A percentile compares a stretch with the other conserved stretches of the same genome.
phyloP scores from a whole-genome alignment of 352 stramenopile species.

The Phytophthora palmivora region DNA sequence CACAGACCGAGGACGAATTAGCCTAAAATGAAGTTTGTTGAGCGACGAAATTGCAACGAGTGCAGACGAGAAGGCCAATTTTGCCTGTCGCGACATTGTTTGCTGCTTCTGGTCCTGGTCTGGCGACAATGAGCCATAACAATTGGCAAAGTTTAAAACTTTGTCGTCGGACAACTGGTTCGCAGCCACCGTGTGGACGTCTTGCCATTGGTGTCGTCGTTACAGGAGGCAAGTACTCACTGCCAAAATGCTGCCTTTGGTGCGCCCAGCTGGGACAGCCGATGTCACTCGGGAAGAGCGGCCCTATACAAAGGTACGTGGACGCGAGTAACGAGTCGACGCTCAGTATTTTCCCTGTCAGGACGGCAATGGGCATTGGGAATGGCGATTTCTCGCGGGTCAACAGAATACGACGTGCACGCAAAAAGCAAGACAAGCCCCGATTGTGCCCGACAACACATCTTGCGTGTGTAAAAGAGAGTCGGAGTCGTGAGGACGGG shows the following conservation, averaged over 20 bases:
- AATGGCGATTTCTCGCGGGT: constrained; percentile 15
- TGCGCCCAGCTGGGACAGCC: constrained; percentile 42
- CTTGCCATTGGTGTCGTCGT: constrained; percentile 5
- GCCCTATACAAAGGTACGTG: constrained; percentile 40
- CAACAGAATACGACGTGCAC: constrained; percentile 1
- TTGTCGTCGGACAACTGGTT: constrained; percentile 7
- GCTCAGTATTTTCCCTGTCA: constrained; percentile 34
- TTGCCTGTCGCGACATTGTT: constrained; percentile 17
- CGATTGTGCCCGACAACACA: constrained; percentile 1
- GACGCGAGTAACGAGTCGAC: constrained; percentile 38
- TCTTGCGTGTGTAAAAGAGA: constrained; percentile 29
- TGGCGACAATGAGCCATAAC: constrained; percentile 17
- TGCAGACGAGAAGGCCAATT: constrained; percentile 1
- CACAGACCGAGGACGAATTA: background rate
- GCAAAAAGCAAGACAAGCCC: background rate
- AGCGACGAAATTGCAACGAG: constrained; percentile 11
- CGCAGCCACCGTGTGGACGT: constrained; percentile 17
- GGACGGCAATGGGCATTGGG: no score
- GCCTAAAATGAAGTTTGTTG: no score
- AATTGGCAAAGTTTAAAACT: background rate
- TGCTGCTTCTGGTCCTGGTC: constrained; percentile 40
- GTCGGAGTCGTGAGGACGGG: constrained; percentile 24
- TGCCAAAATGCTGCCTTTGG: constrained; percentile 20
- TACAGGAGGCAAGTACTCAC: constrained; percentile 8
- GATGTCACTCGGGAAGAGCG: constrained; percentile 25